Evolutionary conservation across 2,329 filamentous ascomycete genomes (phyloP).

Genomic region (Aspergillus sp.): DNA sequence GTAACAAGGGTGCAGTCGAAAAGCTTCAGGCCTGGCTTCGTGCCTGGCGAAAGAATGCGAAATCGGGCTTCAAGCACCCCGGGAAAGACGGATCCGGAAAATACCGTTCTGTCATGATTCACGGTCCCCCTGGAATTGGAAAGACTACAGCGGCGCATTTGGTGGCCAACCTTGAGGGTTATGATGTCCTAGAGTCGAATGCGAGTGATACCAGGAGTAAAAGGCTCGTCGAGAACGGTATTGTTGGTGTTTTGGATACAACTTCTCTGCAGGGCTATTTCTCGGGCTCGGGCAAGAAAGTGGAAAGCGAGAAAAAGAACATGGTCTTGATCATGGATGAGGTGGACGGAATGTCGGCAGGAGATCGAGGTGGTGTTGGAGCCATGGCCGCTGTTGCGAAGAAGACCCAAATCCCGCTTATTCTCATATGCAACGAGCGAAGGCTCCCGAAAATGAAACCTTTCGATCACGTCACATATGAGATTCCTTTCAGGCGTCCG

Average conservation of each 20-base stretch:
- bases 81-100: constrained; percentile 77
- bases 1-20: constrained; percentile 85
- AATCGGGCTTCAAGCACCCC: constrained; percentile 70
- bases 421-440: constrained; percentile 96
- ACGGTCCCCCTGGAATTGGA: constrained; percentile 90
- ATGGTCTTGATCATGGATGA: constrained; percentile 97
- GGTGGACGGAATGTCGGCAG: constrained; percentile 96
- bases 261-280: constrained; percentile 90
- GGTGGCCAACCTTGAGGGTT: constrained; percentile 84
- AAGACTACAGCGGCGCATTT: constrained; percentile 96
- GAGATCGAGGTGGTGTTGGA: constrained; percentile 90
- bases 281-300: constrained; percentile 68
- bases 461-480: constrained; percentile 77
- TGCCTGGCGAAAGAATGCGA: constrained; percentile 70
- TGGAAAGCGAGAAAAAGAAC: constrained; percentile 79
- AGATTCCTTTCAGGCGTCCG: constrained; percentile 79
- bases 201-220: constrained; percentile 95
- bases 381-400: constrained; percentile 90
- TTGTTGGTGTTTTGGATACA: constrained; percentile 88
- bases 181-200: constrained; percentile 89
- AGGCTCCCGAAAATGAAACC: constrained; percentile 95
- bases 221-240: constrained; percentile 78
- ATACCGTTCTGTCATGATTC: constrained; percentile 85
- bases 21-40: constrained; percentile 82
- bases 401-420: constrained; percentile 89